phyloP scores from a whole-genome alignment of 2,329 filamentous ascomycete genomes.

The Bipolaris oryzae region DNA sequence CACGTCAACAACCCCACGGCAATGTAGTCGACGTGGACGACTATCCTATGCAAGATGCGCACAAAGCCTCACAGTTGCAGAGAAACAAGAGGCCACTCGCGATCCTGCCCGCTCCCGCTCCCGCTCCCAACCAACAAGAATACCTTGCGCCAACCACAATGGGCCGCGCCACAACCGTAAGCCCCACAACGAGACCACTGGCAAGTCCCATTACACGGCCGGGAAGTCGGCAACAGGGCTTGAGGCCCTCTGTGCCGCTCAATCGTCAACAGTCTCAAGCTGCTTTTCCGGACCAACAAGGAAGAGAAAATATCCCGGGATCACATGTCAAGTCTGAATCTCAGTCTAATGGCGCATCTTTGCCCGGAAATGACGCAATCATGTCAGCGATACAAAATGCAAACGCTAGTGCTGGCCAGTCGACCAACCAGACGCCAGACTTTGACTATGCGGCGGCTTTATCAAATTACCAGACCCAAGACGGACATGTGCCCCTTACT shows the following conservation, averaged over 20 bases:
- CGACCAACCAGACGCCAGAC: conserved; percentile 39
- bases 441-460: conserved; percentile 56
- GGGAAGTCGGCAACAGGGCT: conserved; percentile 27
- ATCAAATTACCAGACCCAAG: conserved; percentile 55
- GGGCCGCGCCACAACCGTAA: conserved; percentile 43
- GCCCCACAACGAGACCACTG: conserved; percentile 34
- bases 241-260: conserved; percentile 30
- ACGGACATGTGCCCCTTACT: conserved; percentile 55
- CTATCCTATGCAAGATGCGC: conserved; percentile 49
- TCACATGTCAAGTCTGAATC: conserved; percentile 51
- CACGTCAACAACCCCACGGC: conserved; percentile 61
- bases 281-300: conserved; percentile 12
- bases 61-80: conserved; percentile 44
- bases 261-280: conserved; percentile 23
- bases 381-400: conserved; percentile 57
- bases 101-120: conserved; percentile 39
- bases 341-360: conserved; percentile 40
- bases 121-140: conserved; percentile 36
- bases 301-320: conserved; percentile 19
- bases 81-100: conserved; percentile 47
- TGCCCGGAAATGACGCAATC: conserved; percentile 55
- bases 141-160: conserved; percentile 21
- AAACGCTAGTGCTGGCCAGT: conserved; percentile 48
- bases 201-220: conserved; percentile 34
- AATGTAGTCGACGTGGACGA: conserved; percentile 69